Evolutionary conservation across 2,329 filamentous ascomycete genomes (phyloP).

Genomic region (Xylariaceae sp.): DNA sequence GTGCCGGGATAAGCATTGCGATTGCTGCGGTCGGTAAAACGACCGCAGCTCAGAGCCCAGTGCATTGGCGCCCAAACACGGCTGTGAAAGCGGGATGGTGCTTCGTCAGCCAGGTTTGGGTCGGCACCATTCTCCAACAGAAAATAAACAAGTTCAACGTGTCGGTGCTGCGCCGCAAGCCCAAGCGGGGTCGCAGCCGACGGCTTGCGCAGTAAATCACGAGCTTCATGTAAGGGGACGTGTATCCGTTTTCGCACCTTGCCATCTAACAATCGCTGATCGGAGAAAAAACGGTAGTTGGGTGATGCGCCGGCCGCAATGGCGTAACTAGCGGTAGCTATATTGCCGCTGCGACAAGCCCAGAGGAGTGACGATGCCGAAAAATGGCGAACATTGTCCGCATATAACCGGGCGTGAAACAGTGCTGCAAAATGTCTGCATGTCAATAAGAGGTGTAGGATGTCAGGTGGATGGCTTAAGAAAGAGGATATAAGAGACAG

Average conservation of each 20-base stretch:
- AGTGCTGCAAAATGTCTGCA: neutral
- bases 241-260: neutral
- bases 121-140: neutral
- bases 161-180: neutral
- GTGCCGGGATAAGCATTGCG: neutral
- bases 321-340: neutral
- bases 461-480: neutral
- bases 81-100: neutral
- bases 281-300: neutral
- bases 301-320: neutral
- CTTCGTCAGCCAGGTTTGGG: neutral
- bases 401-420: neutral
- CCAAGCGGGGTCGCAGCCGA: neutral
- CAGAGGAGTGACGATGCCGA: neutral
- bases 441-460: neutral
- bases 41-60: neutral
- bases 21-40: neutral
- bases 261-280: neutral
- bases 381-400: neutral
- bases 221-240: neutral
- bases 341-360: neutral
- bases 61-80: neutral
- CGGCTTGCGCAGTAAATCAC: neutral
- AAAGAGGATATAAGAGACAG: neutral
- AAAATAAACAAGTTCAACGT: neutral